Evolutionary conservation across 2,329 filamentous ascomycete species (phyloP).

Genomic region (Botryotinia narcissicola): DNA sequence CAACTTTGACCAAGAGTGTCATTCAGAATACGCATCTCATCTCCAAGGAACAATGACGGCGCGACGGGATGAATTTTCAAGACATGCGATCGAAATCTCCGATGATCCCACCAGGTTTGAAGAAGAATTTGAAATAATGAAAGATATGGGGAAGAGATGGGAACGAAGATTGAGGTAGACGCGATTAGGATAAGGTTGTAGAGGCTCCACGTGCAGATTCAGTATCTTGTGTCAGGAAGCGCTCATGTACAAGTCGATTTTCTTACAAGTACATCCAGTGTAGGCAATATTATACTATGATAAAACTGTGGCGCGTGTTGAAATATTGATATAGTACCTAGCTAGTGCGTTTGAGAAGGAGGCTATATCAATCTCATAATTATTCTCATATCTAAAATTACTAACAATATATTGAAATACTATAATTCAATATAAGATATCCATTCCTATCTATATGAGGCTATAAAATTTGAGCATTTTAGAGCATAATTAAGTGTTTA

Average conservation of each 20-base stretch:
- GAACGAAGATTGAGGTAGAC: neutral
- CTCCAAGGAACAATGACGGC: neutral
- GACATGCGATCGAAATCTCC: accelerated
- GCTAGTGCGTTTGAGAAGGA: no score
- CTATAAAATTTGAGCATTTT: no score
- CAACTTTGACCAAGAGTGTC: neutral
- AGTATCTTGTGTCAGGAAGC: neutral
- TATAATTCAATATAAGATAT: no score
- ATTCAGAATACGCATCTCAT: neutral
- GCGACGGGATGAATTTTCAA: accelerated
- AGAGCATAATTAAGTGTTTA: no score
- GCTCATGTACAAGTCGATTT: neutral
- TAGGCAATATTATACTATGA: no score
- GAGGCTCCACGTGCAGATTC: neutral
- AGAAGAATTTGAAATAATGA: neutral
- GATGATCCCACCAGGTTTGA: neutral
- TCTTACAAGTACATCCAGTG: neutral
- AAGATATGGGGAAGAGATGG: no score
- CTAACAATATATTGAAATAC: no score
- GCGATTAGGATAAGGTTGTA: neutral
- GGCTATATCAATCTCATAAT: no score
- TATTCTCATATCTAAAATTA: no score
- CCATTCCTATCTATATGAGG: no score
- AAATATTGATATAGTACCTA: no score
- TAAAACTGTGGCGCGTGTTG: no score